A percentile compares a stretch with the other conserved stretches of the same genome.
Evolutionary conservation across 2,329 filamentous ascomycete genomes (phyloP).

Genomic region (Exophiala lecanii-corni): DNA sequence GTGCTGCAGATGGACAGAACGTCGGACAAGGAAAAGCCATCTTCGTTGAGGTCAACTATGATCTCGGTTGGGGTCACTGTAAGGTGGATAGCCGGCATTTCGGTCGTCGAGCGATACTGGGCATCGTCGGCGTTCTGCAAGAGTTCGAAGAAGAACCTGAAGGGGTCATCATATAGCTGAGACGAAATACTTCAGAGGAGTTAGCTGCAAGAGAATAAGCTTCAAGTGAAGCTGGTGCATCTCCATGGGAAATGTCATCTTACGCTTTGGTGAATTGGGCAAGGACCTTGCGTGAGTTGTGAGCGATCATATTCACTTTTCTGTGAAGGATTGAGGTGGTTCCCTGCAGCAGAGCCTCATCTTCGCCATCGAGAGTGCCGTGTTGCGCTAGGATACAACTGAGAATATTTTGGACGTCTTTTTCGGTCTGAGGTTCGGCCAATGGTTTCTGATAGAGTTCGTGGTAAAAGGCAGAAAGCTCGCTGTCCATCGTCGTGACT

Average conservation of each 20-base stretch:
- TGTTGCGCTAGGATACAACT: conserved; percentile 10
- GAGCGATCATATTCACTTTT: conserved; percentile 9
- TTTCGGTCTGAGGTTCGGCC: conserved; percentile 7
- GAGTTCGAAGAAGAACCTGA: conserved; percentile 31
- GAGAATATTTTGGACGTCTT: conserved; percentile 17
- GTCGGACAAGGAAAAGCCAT: conserved; percentile 38
- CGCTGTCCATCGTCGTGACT: too few species aligned
- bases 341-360: conserved; percentile 6
- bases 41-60: conserved; percentile 33
- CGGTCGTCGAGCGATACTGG: conserved; percentile 2
- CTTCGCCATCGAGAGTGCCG: conserved; percentile 10
- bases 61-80: conserved; percentile 4
- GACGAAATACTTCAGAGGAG: conserved; percentile 13
- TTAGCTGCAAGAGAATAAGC: too few species aligned
- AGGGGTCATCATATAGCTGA: conserved; percentile 16
- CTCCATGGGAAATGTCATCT: background rate
- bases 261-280: conserved; percentile 16
- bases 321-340: conserved; percentile 4
- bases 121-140: conserved; percentile 43
- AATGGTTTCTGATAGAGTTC: conserved; percentile 6
- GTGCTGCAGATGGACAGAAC: conserved; percentile 37
- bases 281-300: conserved; percentile 4
- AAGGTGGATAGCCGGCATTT: conserved; percentile 6
- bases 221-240: conserved; percentile 2
- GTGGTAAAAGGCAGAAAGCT: conserved; percentile 12